These are phyloP conservation scores for Nannizzia gypsea DNA, from an alignment of 2,329 filamentous ascomycete species.

Conservation along the genomic window DNA sequence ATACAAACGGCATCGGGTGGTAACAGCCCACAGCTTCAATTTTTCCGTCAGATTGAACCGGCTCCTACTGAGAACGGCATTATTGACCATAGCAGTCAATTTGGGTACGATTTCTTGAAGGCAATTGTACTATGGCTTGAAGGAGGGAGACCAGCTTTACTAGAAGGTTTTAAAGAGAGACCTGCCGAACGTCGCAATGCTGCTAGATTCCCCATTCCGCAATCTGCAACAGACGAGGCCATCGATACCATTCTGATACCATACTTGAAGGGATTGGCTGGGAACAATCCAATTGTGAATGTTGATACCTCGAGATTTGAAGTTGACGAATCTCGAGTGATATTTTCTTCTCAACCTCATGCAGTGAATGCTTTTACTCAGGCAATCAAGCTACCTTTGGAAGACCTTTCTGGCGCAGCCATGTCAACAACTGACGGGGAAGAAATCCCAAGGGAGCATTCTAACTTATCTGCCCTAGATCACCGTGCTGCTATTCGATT, in stretches of 20 bases:
- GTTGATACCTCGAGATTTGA: conserved; percentile 49
- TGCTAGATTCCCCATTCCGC: conserved; percentile 42
- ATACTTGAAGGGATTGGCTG: conserved; percentile 45
- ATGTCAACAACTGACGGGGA: conserved; percentile 11
- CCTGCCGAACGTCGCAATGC: conserved; percentile 30
- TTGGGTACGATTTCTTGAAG: conserved; percentile 54
- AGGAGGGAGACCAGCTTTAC: conserved; percentile 43
- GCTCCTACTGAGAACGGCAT: conserved; percentile 34
- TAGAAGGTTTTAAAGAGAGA: conserved; percentile 45
- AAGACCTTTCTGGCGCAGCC: conserved; percentile 36
- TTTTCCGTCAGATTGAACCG: conserved; percentile 40
- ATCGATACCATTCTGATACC: conserved; percentile 48
- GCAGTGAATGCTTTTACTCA: conserved; percentile 47
- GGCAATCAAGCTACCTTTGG: conserved; percentile 43
- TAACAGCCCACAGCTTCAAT: conserved; percentile 28
- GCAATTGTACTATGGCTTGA: conserved; percentile 53
- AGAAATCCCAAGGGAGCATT: conserved; percentile 2
- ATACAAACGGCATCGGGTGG: conserved; percentile 34
- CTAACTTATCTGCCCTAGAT: conserved; percentile 25
- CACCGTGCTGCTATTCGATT: conserved; percentile 32
- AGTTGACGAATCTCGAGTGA: conserved; percentile 39
- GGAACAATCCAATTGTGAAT: conserved; percentile 41
- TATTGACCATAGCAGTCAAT: conserved; percentile 37
- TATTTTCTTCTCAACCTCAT: conserved; percentile 43
- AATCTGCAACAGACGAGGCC: conserved; percentile 39